Conservation (phyloP, 2,329 filamentous ascomycete species). For the Lanzia echinophila region DNA sequence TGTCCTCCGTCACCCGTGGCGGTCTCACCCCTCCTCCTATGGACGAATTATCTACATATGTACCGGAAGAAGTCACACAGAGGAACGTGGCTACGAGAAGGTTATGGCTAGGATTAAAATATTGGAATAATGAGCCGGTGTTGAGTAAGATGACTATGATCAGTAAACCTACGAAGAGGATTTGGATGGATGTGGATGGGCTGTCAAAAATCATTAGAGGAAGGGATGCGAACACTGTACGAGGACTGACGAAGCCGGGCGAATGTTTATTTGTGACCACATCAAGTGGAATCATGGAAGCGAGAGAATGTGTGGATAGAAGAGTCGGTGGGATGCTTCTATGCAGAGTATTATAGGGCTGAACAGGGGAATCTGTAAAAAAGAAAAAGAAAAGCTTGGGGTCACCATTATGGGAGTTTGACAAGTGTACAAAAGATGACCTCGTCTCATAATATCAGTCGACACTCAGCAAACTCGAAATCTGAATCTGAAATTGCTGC, state of each 20-base stretch:
- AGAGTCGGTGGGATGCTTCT: conserved; percentile 60
- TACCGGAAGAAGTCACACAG: conserved; percentile 46
- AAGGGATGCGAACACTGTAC: conserved; percentile 51
- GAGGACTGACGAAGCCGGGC: conserved; percentile 56
- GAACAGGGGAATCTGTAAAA: conserved; percentile 4
- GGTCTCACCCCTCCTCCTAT: conserved; percentile 50
- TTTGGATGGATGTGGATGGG: conserved; percentile 53
- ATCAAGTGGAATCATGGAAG: conserved; percentile 61
- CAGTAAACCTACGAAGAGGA: conserved; percentile 61
- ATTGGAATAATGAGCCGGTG: conserved; percentile 65
- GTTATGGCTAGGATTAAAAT: conserved; percentile 68
- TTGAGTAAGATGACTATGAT: conserved; percentile 56
- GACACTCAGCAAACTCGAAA: too few relatives aligned
- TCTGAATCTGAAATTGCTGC: too few relatives aligned
- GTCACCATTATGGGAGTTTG: conserved; percentile 2
- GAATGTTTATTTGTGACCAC: conserved; percentile 65
- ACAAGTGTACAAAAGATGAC: conserved; percentile 4
- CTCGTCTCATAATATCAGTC: neutral
- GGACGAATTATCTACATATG: conserved; percentile 40
- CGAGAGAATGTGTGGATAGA: conserved; percentile 63
- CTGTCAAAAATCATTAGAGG: conserved; percentile 53
- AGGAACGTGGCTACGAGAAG: conserved; percentile 55
- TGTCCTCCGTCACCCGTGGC: conserved; percentile 60
- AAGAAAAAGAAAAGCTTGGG: neutral
- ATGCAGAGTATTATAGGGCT: conserved; percentile 45